Evolutionary conservation across 2,329 filamentous ascomycete genomes (phyloP).

Genomic region (Pseudophaeomoniella oleicola): DNA sequence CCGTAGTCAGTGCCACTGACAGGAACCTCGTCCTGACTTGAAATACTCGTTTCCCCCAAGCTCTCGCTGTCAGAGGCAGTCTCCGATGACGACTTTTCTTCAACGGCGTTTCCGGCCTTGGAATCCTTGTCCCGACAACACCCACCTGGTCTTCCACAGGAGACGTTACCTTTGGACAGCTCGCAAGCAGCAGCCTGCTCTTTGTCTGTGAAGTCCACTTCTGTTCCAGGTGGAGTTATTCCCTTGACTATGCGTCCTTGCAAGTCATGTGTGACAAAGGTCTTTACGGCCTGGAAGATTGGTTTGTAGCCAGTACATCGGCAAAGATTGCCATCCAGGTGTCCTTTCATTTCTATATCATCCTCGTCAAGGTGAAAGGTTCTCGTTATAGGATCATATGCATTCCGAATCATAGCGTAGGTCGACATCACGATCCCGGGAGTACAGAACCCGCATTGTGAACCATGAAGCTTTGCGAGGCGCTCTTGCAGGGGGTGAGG

Average conservation of each 20-base stretch:
- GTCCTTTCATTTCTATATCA: conserved; percentile 59
- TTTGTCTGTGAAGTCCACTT: conserved; percentile 17
- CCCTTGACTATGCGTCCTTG: conserved; percentile 34
- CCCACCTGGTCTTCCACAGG: conserved; percentile 14
- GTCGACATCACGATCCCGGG: conserved; percentile 68
- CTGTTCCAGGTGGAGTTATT: conserved; percentile 35
- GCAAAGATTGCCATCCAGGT: conserved; percentile 80
- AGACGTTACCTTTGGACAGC: conserved; percentile 2
- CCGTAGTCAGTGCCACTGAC: conserved; percentile 1
- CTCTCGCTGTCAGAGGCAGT: conserved; percentile 1
- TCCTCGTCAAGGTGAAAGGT: conserved; percentile 55
- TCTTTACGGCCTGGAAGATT: conserved; percentile 73
- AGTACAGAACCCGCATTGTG: conserved; percentile 79
- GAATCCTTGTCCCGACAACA: conserved; percentile 12
- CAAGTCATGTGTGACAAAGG: conserved; percentile 42
- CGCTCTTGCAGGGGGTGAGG: conserved; percentile 76
- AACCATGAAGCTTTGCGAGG: conserved; percentile 73
- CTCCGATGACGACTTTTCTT: conserved; percentile 4
- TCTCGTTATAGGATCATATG: conserved; percentile 72
- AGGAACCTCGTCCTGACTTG: conserved; percentile 1
- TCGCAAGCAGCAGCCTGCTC: conserved; percentile 1
- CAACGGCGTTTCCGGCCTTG: not conserved
- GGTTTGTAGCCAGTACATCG: conserved; percentile 78
- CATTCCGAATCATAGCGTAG: conserved; percentile 35
- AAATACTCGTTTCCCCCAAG: conserved; percentile 3